Base-by-base conservation (phyloP, 352 stramenopile species). In the Globisporangium polare region DNA sequence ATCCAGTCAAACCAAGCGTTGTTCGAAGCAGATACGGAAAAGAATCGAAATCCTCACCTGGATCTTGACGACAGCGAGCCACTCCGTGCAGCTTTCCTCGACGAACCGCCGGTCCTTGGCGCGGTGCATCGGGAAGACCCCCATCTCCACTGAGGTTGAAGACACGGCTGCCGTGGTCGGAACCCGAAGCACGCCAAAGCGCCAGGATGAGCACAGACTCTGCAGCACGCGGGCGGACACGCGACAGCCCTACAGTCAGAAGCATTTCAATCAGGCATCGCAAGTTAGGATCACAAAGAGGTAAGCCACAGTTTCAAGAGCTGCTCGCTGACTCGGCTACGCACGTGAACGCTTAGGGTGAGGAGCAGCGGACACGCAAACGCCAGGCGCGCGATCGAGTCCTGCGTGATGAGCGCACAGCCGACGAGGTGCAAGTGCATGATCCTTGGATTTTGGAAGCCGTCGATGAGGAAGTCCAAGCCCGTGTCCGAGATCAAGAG, bases 71-170 rank as follows among this genome's bases (percentile, higher is more conserved):
- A 77, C 82, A 1, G 84, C 80, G 13, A 73, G 64, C 73, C 80
- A 92, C 3, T 83, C 67, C 9, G 67, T 65, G 37, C 74, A 83
- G 8, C 71, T 77, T 43, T 89, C 77, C 7, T 86, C 73, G 7
- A 94, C 73, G 49, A 74, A 88, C 9, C 78, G 80, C 22, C 72
- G 74, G 59, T 91, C 82, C 50, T 84, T 88, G 10, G 81, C 84
- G 3, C 84, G 71, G n/a, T 79, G 70, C n/a, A 69, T 69, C 8
- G 84, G 84, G 62, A 90, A 91, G 33, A 90, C 75, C 3, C 80
- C 84, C n/a, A 87, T 62, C 9, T 89, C 74, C 2, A 43, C 53
- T 18, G 50, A 43, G 27, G 42, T 61, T 3, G 62, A 66, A 2
- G 54, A 64, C 1, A 68, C 66, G 15, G 58, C 66, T 26, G 56